Conservation (phyloP, 1,284 basidiomycete genomes). For the Leccinum insolens region DNA sequence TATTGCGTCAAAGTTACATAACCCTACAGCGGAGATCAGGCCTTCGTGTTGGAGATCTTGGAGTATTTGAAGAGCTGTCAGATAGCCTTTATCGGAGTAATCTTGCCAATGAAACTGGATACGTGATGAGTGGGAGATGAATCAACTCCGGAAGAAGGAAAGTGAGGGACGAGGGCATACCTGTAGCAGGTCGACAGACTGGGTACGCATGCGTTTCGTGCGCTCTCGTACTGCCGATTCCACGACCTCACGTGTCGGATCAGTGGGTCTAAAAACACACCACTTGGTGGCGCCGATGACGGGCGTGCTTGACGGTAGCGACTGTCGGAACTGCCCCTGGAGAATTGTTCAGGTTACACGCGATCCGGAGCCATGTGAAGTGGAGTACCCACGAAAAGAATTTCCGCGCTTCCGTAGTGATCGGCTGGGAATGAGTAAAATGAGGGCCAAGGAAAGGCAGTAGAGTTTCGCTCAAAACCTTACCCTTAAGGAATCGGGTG, state of each 20-base stretch:
- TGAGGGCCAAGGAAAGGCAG: not conserved
- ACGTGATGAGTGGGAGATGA: not conserved
- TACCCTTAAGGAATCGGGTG: constrained; percentile 21
- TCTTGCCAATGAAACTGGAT: constrained; percentile 80
- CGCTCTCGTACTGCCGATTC: constrained; percentile 71
- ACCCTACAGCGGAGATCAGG: constrained; percentile 65
- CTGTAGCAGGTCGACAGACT: constrained; percentile 71
- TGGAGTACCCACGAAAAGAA: constrained; percentile 65
- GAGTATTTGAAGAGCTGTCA: constrained; percentile 62
- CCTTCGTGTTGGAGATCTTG: constrained; percentile 63
- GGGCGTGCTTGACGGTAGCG: constrained; percentile 42
- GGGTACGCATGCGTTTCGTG: constrained; percentile 52
- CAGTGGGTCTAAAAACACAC: constrained; percentile 70
- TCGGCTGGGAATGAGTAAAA: constrained; percentile 54
- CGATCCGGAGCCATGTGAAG: not conserved
- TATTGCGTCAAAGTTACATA: constrained; percentile 80
- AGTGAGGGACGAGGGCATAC: constrained; percentile 35
- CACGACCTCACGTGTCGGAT: constrained; percentile 44
- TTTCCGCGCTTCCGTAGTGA: constrained; percentile 80
- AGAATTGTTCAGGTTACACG: constrained; percentile 15
- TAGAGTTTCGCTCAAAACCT: constrained; percentile 1
- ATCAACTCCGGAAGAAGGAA: not conserved
- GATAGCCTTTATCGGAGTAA: constrained; percentile 70
- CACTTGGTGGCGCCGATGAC: constrained; percentile 79
- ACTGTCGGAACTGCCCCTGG: constrained; percentile 69